A percentile compares a stretch with the other conserved stretches of the same genome.
phyloP scores from a whole-genome alignment of 1,284 basidiomycete genomes.

The Stygiomarasmius scandens region DNA sequence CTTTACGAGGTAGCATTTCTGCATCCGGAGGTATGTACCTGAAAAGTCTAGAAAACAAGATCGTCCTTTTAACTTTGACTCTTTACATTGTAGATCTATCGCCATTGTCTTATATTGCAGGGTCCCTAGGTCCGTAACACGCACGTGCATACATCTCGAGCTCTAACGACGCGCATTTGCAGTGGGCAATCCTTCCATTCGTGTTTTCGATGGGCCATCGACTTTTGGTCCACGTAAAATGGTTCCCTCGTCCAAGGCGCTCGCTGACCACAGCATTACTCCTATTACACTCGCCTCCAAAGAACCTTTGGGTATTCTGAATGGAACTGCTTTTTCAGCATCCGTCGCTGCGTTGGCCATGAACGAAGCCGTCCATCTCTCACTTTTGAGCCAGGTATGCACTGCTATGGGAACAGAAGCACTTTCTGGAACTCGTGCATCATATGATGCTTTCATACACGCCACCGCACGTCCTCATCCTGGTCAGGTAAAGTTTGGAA shows the following conservation, averaged over 20 bases:
- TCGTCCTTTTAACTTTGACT: conserved; percentile 12
- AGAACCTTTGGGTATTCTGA: conserved; percentile 75
- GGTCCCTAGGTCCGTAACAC: conserved; percentile 48
- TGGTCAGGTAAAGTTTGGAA: conserved; percentile 67
- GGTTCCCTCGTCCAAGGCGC: conserved; percentile 63
- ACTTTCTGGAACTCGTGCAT: conserved; percentile 69
- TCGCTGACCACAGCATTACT: conserved; percentile 63
- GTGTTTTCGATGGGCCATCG: conserved; percentile 64
- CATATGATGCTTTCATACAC: conserved; percentile 83
- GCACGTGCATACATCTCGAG: not conserved
- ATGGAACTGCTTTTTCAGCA: conserved; percentile 83
- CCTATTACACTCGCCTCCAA: conserved; percentile 77
- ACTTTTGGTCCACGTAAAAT: conserved; percentile 56
- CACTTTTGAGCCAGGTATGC: conserved; percentile 72
- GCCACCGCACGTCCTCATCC: conserved; percentile 79
- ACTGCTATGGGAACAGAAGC: conserved; percentile 90
- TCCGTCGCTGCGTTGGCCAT: conserved; percentile 68
- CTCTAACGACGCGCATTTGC: not conserved
- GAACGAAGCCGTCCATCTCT: conserved; percentile 74
- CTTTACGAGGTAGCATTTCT: conserved; percentile 80
- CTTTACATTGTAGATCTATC: conserved; percentile 56
- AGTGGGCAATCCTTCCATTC: conserved; percentile 75
- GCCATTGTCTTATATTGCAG: conserved; percentile 83
- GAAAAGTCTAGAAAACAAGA: conserved; percentile 15
- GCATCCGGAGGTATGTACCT: conserved; percentile 68